Percentiles rank a stretch among this genome's conserved stretches.
Evolutionary conservation across 352 stramenopile species (phyloP).

Genomic region (Peronosclerospora sorghi): DNA sequence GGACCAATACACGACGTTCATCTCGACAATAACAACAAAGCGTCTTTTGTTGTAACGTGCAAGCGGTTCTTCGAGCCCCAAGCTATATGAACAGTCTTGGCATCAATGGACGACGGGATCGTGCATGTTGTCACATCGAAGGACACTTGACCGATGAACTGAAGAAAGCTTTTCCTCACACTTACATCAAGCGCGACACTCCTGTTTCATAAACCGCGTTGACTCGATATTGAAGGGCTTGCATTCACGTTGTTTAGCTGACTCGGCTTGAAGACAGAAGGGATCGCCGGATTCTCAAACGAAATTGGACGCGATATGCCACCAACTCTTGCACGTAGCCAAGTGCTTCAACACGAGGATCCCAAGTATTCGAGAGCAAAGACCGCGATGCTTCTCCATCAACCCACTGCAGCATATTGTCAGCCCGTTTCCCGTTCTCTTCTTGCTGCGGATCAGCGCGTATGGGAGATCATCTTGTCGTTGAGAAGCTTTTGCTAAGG

Average conservation of each 20-base stretch:
- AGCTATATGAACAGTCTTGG: conserved; percentile 62
- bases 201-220: conserved; percentile 71
- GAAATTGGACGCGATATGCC: conserved; percentile 36
- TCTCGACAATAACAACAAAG: conserved; percentile 54
- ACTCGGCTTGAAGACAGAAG: conserved; percentile 23
- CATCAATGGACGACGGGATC: conserved; percentile 57
- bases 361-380: conserved; percentile 74
- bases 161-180: conserved; percentile 54
- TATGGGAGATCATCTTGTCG: conserved; percentile 71
- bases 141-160: conserved; percentile 17
- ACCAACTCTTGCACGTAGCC: conserved; percentile 66
- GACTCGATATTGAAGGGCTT: conserved; percentile 61
- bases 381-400: conserved; percentile 65
- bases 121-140: conserved; percentile 23
- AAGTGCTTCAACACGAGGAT: conserved; percentile 63
- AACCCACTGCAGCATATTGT: conserved; percentile 38
- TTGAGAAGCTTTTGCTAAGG: conserved; percentile 32
- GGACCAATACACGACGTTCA: conserved; percentile 44
- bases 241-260: conserved; percentile 43
- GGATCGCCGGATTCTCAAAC: conserved; percentile 22
- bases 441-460: conserved; percentile 61
- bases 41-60: conserved; percentile 65
- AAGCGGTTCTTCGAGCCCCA: conserved; percentile 58
- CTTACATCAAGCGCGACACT: conserved; percentile 60
- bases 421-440: conserved; percentile 38